phyloP scores from a whole-genome alignment of 176 grass and related monocot species.

The Avena sativa region DNA sequence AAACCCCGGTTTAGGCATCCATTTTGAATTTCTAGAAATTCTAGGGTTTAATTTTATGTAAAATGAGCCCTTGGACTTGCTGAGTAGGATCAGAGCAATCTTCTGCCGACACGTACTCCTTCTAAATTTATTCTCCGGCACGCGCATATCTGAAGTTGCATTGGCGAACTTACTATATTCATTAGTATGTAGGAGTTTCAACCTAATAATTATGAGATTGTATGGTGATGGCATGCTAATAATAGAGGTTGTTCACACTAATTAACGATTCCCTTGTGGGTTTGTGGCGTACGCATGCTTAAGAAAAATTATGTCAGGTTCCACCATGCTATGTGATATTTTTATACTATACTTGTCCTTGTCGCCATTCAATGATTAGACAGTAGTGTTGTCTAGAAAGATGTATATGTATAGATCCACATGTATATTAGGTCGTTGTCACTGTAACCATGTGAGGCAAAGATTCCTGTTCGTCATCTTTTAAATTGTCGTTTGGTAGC shows the following conservation, averaged over 20 bases:
- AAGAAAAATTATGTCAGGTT: not conserved
- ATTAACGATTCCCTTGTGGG: conserved; percentile 18
- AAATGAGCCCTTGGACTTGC: too few species aligned
- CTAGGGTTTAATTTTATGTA: too few species aligned
- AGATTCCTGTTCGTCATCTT: conserved; percentile 34
- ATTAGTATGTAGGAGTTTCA: not conserved
- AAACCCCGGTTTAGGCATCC: not conserved
- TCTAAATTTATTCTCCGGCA: too few species aligned
- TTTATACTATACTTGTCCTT: not conserved
- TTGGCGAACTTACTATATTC: not conserved
- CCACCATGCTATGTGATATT: not conserved
- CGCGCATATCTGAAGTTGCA: not conserved
- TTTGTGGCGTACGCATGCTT: not conserved
- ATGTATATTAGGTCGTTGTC: conserved; percentile 46
- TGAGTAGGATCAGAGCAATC: not conserved
- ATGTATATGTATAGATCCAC: conserved; percentile 28
- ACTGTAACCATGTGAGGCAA: conserved; percentile 42
- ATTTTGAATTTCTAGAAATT: not conserved
- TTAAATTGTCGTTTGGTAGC: conserved; percentile 16
- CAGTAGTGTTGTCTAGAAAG: conserved; percentile 10
- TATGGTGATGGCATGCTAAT: conserved; percentile 12
- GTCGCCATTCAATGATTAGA: conserved; percentile 32
- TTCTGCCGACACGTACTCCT: not conserved
- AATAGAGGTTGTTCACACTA: conserved; percentile 16
- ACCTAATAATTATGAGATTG: not conserved